Conservation (phyloP, 768 basidiomycete species). For the Suillus subluteus region DNA sequence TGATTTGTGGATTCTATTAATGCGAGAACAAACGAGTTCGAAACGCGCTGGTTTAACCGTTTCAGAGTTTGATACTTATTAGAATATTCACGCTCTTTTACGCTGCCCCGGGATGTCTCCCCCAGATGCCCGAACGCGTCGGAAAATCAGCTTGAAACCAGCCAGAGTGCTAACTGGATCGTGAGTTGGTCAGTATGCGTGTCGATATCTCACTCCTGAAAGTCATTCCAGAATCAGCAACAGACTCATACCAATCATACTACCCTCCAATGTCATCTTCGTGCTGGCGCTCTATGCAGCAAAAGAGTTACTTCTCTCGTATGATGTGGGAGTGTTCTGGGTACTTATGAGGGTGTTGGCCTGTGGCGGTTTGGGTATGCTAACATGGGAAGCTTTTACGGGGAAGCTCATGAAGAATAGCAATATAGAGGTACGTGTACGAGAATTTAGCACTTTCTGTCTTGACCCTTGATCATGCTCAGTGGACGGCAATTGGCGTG, state of each 20-base stretch:
- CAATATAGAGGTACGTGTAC: slow-evolving; percentile 59
- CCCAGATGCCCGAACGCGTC: slow-evolving; percentile 69
- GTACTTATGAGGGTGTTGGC: slow-evolving; percentile 73
- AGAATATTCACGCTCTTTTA: slow-evolving; percentile 11
- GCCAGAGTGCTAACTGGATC: slow-evolving; percentile 56
- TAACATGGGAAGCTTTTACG: slow-evolving; percentile 62
- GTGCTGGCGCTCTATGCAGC: slow-evolving; percentile 63
- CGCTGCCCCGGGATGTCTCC: slow-evolving; percentile 49
- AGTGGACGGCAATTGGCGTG: slow-evolving; percentile 77
- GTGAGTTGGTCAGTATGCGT: slow-evolving; percentile 39
- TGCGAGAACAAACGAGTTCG: not conserved
- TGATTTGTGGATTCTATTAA: slow-evolving; percentile 15
- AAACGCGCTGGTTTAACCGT: not conserved
- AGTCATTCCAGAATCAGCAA: slow-evolving; percentile 49
- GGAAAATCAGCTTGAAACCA: slow-evolving; percentile 64
- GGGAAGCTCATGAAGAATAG: slow-evolving; percentile 57
- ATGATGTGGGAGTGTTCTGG: slow-evolving; percentile 77
- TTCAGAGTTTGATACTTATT: not conserved
- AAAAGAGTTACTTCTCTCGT: slow-evolving; percentile 68
- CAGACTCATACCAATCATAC: slow-evolving; percentile 55
- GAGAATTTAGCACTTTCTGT: slow-evolving; percentile 11
- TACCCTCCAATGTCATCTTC: slow-evolving; percentile 65
- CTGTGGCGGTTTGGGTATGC: slow-evolving; percentile 66
- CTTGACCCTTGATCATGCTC: slow-evolving; percentile 16
- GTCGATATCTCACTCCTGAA: slow-evolving; percentile 16